These are phyloP conservation scores for Colletotrichum sp. DNA, from an alignment of 2,329 filamentous ascomycete genomes.

Conservation along the genomic window DNA sequence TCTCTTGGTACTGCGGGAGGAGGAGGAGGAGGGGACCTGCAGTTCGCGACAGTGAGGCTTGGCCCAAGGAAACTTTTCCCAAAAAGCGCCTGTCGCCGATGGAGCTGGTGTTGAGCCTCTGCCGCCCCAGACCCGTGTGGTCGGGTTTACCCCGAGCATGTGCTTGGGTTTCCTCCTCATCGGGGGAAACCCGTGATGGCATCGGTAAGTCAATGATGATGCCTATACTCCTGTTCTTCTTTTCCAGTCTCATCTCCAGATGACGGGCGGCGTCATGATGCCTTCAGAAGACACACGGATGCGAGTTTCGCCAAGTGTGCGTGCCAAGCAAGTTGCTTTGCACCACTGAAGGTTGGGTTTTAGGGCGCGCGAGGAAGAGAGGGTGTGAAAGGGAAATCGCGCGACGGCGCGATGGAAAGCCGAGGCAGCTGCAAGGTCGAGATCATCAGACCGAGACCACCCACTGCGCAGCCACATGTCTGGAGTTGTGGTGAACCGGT, in stretches of 20 bases:
- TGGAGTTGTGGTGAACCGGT: neutral
- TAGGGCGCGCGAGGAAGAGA: neutral
- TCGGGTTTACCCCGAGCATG: neutral
- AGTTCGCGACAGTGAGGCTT: slow-evolving; percentile 1
- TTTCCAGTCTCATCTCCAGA: neutral
- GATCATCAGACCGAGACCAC: neutral
- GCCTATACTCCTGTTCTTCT: neutral
- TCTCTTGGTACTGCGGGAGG: neutral
- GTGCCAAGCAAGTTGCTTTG: neutral
- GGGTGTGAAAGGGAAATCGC: neutral
- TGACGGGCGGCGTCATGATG: neutral
- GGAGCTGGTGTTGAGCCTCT: neutral
- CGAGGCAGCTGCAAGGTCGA: neutral
- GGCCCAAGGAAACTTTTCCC: slow-evolving; percentile 10
- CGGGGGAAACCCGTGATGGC: neutral
- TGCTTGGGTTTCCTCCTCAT: neutral
- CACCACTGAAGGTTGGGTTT: neutral
- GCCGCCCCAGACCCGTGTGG: neutral
- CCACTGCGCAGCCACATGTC: neutral
- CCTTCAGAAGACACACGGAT: neutral
- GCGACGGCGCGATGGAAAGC: neutral
- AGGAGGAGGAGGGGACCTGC: neutral
- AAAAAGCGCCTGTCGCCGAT: neutral
- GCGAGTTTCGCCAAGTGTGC: neutral
- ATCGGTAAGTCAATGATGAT: neutral